These are phyloP conservation scores for Punica granatum DNA, from an alignment of 345 rosid genomes.

Conservation along the genomic window DNA sequence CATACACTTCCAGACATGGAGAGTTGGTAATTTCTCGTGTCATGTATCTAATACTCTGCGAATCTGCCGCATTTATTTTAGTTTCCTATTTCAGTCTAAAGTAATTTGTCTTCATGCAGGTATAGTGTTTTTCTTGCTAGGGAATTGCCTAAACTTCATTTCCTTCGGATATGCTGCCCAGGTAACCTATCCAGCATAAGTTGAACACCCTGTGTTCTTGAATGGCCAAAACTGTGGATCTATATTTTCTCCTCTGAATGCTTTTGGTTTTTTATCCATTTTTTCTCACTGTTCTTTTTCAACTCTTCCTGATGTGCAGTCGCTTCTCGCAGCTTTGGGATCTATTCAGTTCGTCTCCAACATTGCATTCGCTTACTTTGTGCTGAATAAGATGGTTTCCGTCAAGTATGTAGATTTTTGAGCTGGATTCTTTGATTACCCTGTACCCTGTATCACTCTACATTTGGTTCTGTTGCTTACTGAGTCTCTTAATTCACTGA, in stretches of 20 bases:
- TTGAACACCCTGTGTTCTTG: neutral
- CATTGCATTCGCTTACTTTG: constrained; percentile 93
- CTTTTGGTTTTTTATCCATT: neutral
- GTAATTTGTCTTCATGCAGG: constrained; percentile 40
- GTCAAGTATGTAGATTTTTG: constrained; percentile 68
- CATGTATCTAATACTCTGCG: constrained; percentile 7
- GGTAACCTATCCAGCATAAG: constrained; percentile 29
- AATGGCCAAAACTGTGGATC: neutral
- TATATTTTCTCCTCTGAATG: neutral
- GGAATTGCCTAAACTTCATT: constrained; percentile 95
- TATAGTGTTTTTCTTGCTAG: constrained; percentile 71
- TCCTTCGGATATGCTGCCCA: constrained; percentile 99
- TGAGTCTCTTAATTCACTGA: neutral
- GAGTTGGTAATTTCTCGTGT: constrained; percentile 67
- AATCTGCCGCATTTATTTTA: neutral
- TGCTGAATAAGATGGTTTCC: constrained; percentile 79
- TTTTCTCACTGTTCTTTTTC: neutral
- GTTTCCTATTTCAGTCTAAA: neutral
- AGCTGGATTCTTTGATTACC: constrained; percentile 4
- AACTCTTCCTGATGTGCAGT: constrained; percentile 42
- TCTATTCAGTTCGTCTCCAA: constrained; percentile 94
- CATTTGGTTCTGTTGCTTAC: no score
- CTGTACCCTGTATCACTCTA: constrained; percentile 7
- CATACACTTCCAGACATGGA: constrained; percentile 86
- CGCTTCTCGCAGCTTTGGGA: constrained; percentile 98